Conservation (phyloP, 192 early-diverging fungal species). For the Chytriomyces confervae region DNA sequence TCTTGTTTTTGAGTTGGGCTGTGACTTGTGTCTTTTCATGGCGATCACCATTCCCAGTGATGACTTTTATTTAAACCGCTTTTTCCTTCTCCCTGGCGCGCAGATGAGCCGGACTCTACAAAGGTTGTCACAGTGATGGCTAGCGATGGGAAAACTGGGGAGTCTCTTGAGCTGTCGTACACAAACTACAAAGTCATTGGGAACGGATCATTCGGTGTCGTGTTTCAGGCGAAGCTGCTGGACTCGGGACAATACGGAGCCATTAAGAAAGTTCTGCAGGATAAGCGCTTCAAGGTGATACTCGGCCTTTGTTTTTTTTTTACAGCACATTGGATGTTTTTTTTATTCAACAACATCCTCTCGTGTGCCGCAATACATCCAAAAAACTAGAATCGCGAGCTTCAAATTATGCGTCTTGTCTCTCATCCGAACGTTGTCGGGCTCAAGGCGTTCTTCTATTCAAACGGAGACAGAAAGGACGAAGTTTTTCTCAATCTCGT, state of each 20-base stretch:
- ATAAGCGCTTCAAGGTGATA: constrained; percentile 93
- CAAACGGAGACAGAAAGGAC: constrained; percentile 91
- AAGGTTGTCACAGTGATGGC: constrained; percentile 71
- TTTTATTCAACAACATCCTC: constrained; percentile 9
- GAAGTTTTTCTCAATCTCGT: constrained; percentile 97
- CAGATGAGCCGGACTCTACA: constrained; percentile 38
- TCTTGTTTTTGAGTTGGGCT: neutral
- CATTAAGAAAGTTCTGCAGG: constrained; percentile 98
- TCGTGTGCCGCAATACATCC: neutral
- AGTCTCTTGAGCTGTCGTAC: constrained; percentile 88
- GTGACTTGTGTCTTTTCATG: too few relatives aligned
- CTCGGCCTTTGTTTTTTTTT: too few relatives aligned
- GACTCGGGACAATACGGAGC: constrained; percentile 82
- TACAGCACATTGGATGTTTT: neutral
- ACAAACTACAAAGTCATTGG: constrained; percentile 94
- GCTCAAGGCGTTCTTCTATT: constrained; percentile 94
- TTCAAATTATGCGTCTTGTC: constrained; percentile 93
- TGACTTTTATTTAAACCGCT: too few relatives aligned
- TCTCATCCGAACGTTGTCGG: constrained; percentile 92
- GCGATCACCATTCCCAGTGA: too few relatives aligned
- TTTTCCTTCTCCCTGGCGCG: neutral
- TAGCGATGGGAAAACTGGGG: constrained; percentile 86
- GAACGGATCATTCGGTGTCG: constrained; percentile 98
- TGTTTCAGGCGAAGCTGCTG: constrained; percentile 91
- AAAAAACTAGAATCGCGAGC: constrained; percentile 77